phyloP scores from a whole-genome alignment of 73 alveolate species.

The Paramecium tetraurelia region DNA sequence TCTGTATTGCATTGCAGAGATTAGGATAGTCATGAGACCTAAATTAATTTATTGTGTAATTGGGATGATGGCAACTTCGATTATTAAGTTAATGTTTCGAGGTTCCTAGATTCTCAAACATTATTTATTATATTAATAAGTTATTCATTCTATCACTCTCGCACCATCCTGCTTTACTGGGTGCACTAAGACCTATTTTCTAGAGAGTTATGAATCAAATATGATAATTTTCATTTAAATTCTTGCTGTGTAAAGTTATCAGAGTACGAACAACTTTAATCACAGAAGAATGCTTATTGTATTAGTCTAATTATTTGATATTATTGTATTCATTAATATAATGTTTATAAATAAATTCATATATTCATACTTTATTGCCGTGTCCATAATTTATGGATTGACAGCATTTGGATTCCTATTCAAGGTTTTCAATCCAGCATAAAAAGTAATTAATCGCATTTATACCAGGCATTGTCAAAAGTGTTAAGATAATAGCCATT shows the following conservation, averaged over 20 bases:
- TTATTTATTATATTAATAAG: not conserved
- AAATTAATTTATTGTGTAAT: not conserved
- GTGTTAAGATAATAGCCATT: not conserved
- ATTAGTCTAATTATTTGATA: not conserved
- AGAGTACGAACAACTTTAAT: no score
- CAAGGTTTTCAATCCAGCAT: not conserved
- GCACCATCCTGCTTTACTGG: not conserved
- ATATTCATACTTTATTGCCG: not conserved
- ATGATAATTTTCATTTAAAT: no score
- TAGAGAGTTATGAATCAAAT: no score
- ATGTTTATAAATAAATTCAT: not conserved
- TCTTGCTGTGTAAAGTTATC: no score
- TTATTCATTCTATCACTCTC: not conserved
- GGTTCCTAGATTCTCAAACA: conserved; percentile 28
- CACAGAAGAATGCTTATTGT: not conserved
- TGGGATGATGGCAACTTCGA: conserved; percentile 41
- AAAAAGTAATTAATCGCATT: not conserved
- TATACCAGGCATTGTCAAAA: not conserved
- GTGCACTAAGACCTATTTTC: not conserved
- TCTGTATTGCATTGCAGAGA: not conserved
- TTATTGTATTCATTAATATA: not conserved
- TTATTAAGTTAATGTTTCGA: conserved; percentile 3
- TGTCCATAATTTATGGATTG: not conserved
- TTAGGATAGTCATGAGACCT: not conserved
- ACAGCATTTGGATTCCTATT: conserved; percentile 24